Conservation (phyloP, 2,329 filamentous ascomycete species). For the Fusarium heterosporum region DNA sequence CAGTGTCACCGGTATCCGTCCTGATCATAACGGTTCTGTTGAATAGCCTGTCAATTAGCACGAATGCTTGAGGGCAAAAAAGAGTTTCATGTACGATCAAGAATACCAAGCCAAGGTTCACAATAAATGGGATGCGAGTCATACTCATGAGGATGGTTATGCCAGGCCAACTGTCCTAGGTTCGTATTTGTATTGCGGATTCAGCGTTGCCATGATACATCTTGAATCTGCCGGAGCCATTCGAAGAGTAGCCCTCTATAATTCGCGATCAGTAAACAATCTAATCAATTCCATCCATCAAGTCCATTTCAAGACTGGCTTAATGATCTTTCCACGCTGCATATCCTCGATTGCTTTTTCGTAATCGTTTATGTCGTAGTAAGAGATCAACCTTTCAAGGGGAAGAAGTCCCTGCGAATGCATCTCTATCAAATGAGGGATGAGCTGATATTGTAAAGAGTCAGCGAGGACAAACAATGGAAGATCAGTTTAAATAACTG, state of each 20-base stretch:
- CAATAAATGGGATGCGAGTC: too few species aligned
- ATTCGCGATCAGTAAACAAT: background rate
- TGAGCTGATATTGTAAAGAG: background rate
- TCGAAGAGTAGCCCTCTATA: background rate
- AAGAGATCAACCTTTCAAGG: conserved; percentile 4
- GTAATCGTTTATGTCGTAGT: conserved; percentile 6
- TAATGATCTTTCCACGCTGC: background rate
- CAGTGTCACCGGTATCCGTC: too few species aligned
- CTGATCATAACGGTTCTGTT: too few species aligned
- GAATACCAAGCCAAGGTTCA: too few species aligned
- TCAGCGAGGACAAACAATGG: background rate
- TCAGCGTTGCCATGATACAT: too few species aligned
- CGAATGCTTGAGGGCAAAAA: too few species aligned
- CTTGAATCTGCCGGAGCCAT: too few species aligned
- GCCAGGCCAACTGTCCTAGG: too few species aligned
- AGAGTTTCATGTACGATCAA: too few species aligned
- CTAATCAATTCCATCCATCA: background rate
- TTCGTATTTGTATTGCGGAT: too few species aligned
- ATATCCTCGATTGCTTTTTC: conserved; percentile 9
- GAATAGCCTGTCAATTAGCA: too few species aligned
- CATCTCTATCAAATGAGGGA: conserved; percentile 11
- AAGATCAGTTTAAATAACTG: accelerated
- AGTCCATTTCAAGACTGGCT: conserved; percentile 6
- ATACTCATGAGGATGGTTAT: too few species aligned
- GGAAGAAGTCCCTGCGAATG: conserved; percentile 3